Conservation (phyloP, 106 monocot genomes). For the Phalaenopsis aphrodite region DNA sequence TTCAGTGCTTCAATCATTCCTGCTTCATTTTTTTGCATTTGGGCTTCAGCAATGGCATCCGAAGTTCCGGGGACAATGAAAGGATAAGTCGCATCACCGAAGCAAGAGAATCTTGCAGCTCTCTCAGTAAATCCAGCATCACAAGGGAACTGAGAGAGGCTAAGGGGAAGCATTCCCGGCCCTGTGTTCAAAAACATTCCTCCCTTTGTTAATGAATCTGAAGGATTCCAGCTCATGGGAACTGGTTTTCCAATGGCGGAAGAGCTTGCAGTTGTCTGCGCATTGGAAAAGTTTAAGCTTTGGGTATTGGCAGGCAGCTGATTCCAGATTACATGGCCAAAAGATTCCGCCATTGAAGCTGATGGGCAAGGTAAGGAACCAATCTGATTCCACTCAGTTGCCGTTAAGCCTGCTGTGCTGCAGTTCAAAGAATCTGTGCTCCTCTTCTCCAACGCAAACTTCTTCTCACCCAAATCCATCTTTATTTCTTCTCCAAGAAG, state of each 20-base stretch:
- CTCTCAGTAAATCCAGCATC: slow-evolving; percentile 65
- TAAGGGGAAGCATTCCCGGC: not conserved
- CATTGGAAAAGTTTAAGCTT: slow-evolving; percentile 6
- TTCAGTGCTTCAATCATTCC: not conserved
- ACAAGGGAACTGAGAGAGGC: slow-evolving; percentile 39
- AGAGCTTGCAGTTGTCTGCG: not conserved
- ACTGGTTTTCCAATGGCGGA: slow-evolving; percentile 4
- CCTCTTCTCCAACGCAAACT: slow-evolving; percentile 33
- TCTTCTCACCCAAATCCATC: slow-evolving; percentile 49
- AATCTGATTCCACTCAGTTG: slow-evolving; percentile 6
- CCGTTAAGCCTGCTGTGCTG: not conserved
- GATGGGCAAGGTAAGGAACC: slow-evolving; percentile 13
- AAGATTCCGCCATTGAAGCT: slow-evolving; percentile 20
- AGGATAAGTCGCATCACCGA: slow-evolving; percentile 6
- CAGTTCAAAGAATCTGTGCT: slow-evolving; percentile 11
- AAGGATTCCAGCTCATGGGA: slow-evolving; percentile 25
- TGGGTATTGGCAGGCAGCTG: slow-evolving; percentile 10
- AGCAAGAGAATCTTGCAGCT: slow-evolving; percentile 69
- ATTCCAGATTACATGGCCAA: slow-evolving; percentile 16
- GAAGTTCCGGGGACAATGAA: not conserved
- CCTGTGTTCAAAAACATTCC: slow-evolving; percentile 9
- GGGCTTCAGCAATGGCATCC: not conserved
- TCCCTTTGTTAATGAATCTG: slow-evolving; percentile 4
- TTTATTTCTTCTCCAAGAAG: not conserved
- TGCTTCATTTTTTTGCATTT: slow-evolving; percentile 2